phyloP scores from a whole-genome alignment of 176 grass and related monocot species.

The Poa pratensis region DNA sequence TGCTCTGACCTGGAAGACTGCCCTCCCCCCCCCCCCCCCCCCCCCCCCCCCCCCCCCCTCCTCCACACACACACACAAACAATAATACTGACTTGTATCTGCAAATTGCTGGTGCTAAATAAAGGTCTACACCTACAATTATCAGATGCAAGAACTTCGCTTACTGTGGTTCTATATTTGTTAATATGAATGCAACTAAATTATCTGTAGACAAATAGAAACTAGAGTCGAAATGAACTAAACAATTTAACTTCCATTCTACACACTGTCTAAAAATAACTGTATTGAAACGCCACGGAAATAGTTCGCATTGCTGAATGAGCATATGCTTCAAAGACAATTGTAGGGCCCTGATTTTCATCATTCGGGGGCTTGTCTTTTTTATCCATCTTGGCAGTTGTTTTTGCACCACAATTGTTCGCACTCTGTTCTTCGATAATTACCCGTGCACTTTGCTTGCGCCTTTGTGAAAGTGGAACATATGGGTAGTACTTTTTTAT shows the following conservation, averaged over 20 bases:
- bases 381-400: not conserved
- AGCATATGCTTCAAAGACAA: not conserved
- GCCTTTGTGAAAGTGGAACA: not conserved
- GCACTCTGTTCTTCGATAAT: not conserved
- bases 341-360: not conserved
- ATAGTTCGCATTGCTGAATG: slow-evolving; percentile 14
- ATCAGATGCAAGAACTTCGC: not conserved
- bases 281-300: not conserved
- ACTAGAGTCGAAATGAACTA: not conserved
- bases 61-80: too few species aligned
- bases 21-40: not conserved
- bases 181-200: not conserved
- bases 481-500: not conserved
- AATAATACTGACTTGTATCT: not conserved
- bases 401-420: not conserved
- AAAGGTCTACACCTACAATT: not conserved
- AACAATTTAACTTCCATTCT: slow-evolving; percentile 2
- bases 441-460: not conserved
- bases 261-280: not conserved
- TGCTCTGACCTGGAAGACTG: slow-evolving; percentile 14
- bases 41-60: not conserved
- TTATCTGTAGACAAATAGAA: slow-evolving; percentile 4
- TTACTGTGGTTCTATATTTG: not conserved
- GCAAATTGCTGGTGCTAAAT: not conserved
- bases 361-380: not conserved